phyloP scores from a whole-genome alignment of 495 filamentous ascomycete species.

The Aspergillus bridgeri region DNA sequence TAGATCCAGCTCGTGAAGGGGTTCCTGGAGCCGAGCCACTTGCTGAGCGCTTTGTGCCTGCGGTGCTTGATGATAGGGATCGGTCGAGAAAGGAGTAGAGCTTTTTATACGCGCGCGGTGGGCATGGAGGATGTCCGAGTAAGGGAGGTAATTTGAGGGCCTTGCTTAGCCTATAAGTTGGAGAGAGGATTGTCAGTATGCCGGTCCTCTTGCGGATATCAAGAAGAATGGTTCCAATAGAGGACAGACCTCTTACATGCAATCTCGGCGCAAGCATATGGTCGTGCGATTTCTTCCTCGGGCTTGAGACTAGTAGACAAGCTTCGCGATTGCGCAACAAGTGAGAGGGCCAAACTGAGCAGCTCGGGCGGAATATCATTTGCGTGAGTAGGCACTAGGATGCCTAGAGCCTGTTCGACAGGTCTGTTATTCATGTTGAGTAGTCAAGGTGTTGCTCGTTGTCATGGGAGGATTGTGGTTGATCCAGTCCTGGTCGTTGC shows the following conservation, averaged over 20 bases:
- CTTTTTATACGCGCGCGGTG: constrained; percentile 78
- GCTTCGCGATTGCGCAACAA: constrained; percentile 82
- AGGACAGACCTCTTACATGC: constrained; percentile 72
- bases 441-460: neutral
- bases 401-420: constrained; percentile 70
- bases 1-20: constrained; percentile 26
- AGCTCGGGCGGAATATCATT: constrained; percentile 70
- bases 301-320: constrained; percentile 75
- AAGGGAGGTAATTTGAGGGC: constrained; percentile 81
- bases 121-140: constrained; percentile 75
- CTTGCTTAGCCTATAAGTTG: constrained; percentile 62
- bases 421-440: constrained; percentile 53
- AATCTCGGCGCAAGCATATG: constrained; percentile 86
- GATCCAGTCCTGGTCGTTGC: neutral
- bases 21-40: constrained; percentile 29
- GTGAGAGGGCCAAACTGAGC: constrained; percentile 68
- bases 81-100: constrained; percentile 77
- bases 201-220: constrained; percentile 1
- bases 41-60: constrained; percentile 29
- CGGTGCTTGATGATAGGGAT: constrained; percentile 51
- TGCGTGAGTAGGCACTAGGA: constrained; percentile 74
- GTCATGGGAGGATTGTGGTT: neutral
- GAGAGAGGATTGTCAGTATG: constrained; percentile 12
- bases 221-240: neutral
- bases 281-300: constrained; percentile 83